A percentile compares a stretch with the other conserved stretches of the same genome.
Conservation (phyloP, 306 rosid genomes). For the Trifolium pratense region DNA sequence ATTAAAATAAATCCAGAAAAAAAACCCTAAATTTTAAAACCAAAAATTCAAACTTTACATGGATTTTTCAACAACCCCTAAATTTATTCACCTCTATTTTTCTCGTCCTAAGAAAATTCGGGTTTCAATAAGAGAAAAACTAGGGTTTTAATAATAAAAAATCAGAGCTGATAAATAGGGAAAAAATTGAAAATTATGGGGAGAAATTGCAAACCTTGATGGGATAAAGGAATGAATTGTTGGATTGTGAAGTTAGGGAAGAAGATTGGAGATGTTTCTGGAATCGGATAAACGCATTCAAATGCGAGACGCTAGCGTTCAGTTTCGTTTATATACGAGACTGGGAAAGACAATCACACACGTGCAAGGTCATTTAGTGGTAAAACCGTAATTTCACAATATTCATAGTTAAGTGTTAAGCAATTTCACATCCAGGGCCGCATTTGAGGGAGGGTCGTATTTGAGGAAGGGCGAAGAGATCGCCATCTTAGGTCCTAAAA, state of each 20-base stretch:
- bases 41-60: background rate
- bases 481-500: no score
- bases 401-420: no score
- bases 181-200: background rate
- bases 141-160: background rate
- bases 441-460: no score
- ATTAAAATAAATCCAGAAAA: background rate
- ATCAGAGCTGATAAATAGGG: background rate
- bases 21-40: background rate
- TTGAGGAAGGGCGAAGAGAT: no score
- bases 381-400: background rate
- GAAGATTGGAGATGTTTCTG: conserved; percentile 7
- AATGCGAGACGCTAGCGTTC: background rate
- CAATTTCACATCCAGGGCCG: no score
- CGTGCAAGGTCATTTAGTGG: background rate
- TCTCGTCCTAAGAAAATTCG: background rate
- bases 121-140: background rate
- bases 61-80: background rate
- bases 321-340: background rate
- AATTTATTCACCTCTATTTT: background rate
- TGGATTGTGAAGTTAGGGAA: background rate
- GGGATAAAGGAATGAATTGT: background rate
- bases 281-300: background rate
- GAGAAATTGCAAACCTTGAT: conserved; percentile 21
- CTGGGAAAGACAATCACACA: background rate